Percentiles rank a stretch among this genome's conserved stretches.
Conservation (phyloP, 2,329 filamentous ascomycete genomes). For the Scedosporium aurantiacum region DNA sequence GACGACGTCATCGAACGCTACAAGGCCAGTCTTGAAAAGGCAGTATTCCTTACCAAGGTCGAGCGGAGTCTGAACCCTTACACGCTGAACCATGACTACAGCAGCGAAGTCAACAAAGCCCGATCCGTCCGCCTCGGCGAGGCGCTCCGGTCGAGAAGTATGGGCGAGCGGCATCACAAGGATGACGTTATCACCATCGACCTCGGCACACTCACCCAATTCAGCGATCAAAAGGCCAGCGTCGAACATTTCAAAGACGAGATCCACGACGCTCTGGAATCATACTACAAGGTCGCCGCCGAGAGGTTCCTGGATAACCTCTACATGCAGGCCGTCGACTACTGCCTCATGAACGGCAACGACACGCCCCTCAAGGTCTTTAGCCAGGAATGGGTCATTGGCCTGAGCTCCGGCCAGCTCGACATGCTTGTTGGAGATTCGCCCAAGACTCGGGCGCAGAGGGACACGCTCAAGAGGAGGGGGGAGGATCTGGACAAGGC, state of each 20-base stretch:
- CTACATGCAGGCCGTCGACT: slow-evolving; percentile 19
- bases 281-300: slow-evolving; percentile 22
- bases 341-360: slow-evolving; percentile 15
- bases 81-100: slow-evolving; percentile 16
- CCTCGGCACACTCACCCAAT: not conserved
- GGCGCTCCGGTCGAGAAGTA: not conserved
- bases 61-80: slow-evolving; percentile 18
- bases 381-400: slow-evolving; percentile 19
- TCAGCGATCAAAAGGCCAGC: slow-evolving; percentile 3
- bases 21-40: slow-evolving; percentile 13
- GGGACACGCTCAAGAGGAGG: slow-evolving; percentile 27
- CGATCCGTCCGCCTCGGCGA: not conserved
- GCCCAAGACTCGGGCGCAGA: slow-evolving; percentile 22
- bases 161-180: not conserved
- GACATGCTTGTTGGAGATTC: slow-evolving; percentile 17
- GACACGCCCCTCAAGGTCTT: slow-evolving; percentile 18
- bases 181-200: not conserved
- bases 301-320: slow-evolving; percentile 24
- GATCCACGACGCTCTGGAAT: slow-evolving; percentile 19
- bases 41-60: slow-evolving; percentile 14
- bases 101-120: not conserved
- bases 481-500: not conserved
- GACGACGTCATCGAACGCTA: slow-evolving; percentile 15
- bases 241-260: slow-evolving; percentile 14
- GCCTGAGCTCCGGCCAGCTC: slow-evolving; percentile 14